Evolutionary conservation across 2,329 filamentous ascomycete genomes (phyloP).

Genomic region (Diaporthe longicolla): DNA sequence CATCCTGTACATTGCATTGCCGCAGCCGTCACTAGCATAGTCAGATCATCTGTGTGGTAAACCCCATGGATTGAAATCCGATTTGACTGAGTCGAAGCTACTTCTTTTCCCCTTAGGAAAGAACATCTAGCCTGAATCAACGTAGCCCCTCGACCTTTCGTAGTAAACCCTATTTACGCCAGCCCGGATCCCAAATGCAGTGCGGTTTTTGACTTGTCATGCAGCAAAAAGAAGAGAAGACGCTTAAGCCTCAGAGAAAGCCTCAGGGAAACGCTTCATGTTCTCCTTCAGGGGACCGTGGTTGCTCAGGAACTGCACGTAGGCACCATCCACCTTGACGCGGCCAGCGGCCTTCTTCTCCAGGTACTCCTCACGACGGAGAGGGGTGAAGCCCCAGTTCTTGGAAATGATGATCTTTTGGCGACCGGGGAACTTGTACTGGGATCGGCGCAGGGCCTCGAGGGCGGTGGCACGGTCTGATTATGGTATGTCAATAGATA

Average conservation of each 20-base stretch:
- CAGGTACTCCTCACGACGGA: slow-evolving; percentile 97
- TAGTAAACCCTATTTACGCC: slow-evolving; percentile 56
- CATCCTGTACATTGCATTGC: slow-evolving; percentile 8
- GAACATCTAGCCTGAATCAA: slow-evolving; percentile 36
- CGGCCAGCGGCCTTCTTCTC: slow-evolving; percentile 93
- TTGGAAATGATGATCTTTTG: slow-evolving; percentile 99
- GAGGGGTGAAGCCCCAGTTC: slow-evolving; percentile 99
- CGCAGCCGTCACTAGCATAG: slow-evolving; percentile 27
- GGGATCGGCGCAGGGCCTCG: slow-evolving; percentile 97
- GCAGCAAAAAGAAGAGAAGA: slow-evolving; percentile 50
- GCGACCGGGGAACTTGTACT: slow-evolving; percentile 99
- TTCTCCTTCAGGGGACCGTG: slow-evolving; percentile 88
- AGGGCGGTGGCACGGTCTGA: slow-evolving; percentile 90
- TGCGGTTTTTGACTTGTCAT: slow-evolving; percentile 43
- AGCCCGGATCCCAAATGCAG: slow-evolving; percentile 58
- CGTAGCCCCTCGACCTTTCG: slow-evolving; percentile 39
- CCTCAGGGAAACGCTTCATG: slow-evolving; percentile 94
- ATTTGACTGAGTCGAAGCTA: slow-evolving; percentile 42
- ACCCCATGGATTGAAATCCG: slow-evolving; percentile 41
- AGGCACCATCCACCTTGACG: slow-evolving; percentile 97
- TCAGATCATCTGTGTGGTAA: slow-evolving; percentile 25
- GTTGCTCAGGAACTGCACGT: slow-evolving; percentile 99
- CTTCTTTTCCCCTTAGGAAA: slow-evolving; percentile 32
- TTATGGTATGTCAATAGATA: slow-evolving; percentile 47
- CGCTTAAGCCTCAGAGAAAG: slow-evolving; percentile 76